Percentiles rank a stretch among this genome's conserved stretches.
phyloP scores from a whole-genome alignment of 169 alveolate species.

The Theileria sp. region DNA sequence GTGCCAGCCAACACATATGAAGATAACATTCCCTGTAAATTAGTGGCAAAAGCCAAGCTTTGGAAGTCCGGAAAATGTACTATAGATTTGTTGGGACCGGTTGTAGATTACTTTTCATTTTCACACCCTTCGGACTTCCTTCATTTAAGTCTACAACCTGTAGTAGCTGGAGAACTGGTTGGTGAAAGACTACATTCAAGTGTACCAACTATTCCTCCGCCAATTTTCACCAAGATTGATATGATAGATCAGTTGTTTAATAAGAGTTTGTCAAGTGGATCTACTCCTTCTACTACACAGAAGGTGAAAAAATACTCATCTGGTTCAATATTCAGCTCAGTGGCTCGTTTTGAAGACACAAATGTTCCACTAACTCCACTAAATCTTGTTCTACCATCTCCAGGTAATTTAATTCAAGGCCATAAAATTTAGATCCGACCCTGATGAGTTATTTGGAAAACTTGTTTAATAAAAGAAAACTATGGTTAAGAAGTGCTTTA shows the following conservation, averaged over 20 bases:
- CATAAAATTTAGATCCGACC: conserved; percentile 19
- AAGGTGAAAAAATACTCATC: not conserved
- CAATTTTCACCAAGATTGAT: conserved; percentile 47
- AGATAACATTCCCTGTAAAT: conserved; percentile 40
- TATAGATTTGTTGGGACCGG: conserved; percentile 48
- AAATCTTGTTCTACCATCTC: conserved; percentile 25
- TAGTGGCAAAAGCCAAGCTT: conserved; percentile 32
- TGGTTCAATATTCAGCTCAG: conserved; percentile 39
- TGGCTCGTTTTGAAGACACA: conserved; percentile 54
- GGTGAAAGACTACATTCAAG: not conserved
- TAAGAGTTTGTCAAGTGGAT: conserved; percentile 6
- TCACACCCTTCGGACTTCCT: conserved; percentile 59
- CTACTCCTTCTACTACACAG: not conserved
- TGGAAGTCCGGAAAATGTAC: conserved; percentile 52
- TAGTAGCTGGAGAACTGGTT: conserved; percentile 35
- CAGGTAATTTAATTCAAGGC: conserved; percentile 19
- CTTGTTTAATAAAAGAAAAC: conserved; percentile 36
- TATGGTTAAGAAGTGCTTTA: conserved; percentile 51
- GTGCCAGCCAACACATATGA: conserved; percentile 21
- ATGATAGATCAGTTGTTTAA: conserved; percentile 47
- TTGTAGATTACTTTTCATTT: conserved; percentile 30
- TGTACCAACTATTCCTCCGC: conserved; percentile 31
- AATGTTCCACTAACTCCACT: conserved; percentile 50
- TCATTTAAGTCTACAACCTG: conserved; percentile 34
- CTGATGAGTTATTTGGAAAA: conserved; percentile 31